Evolutionary conservation across 1,139 yeast genomes (phyloP).

Genomic region (Suhomyces kunorum): DNA sequence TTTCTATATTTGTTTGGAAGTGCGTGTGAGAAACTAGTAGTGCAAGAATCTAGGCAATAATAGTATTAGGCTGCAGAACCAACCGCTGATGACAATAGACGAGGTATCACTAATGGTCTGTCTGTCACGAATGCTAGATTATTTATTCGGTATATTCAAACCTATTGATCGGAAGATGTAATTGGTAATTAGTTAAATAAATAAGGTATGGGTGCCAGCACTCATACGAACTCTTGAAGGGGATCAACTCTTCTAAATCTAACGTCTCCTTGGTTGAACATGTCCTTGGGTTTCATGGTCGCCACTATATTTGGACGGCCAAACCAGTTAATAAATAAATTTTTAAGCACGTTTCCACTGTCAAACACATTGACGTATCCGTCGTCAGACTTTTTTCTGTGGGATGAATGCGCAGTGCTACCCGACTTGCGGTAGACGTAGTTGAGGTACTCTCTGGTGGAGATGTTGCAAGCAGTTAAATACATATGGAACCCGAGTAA

Average conservation of each 20-base stretch:
- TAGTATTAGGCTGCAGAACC: too few species aligned
- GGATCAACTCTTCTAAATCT: slow-evolving; percentile 34
- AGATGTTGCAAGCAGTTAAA: slow-evolving; percentile 58
- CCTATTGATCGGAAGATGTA: too few species aligned
- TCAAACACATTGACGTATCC: slow-evolving; percentile 47
- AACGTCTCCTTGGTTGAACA: slow-evolving; percentile 43
- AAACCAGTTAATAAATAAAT: slow-evolving; percentile 50
- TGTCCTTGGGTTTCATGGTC: slow-evolving; percentile 37
- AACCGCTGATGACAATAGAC: too few species aligned
- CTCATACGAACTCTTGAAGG: slow-evolving; percentile 4
- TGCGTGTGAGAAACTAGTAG: not conserved
- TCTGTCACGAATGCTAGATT: too few species aligned
- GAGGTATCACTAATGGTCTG: too few species aligned
- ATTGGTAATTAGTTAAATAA: too few species aligned
- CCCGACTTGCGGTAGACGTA: slow-evolving; percentile 26
- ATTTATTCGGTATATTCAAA: too few species aligned
- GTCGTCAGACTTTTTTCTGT: slow-evolving; percentile 7
- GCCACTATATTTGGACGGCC: slow-evolving; percentile 52
- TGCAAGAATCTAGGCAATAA: too few species aligned
- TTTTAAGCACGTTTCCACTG: slow-evolving; percentile 34
- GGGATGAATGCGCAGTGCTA: slow-evolving; percentile 4
- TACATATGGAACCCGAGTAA: slow-evolving; percentile 55
- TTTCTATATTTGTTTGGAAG: slow-evolving; percentile 1
- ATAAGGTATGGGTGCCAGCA: too few species aligned
- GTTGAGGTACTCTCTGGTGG: slow-evolving; percentile 68